phyloP scores from a whole-genome alignment of 78 protist species.

The Dictyostelium purpureum region DNA sequence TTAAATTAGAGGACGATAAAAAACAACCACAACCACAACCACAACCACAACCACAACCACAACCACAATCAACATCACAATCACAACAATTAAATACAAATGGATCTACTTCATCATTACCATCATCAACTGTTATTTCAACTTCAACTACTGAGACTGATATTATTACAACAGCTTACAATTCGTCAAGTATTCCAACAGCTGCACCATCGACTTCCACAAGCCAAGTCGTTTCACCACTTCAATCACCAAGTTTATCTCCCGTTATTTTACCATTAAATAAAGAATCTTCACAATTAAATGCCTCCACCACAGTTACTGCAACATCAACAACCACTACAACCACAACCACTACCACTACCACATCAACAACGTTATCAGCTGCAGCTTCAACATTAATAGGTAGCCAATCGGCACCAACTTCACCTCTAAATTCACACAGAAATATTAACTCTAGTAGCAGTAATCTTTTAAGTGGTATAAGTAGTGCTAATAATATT shows the following conservation, averaged over 20 bases:
- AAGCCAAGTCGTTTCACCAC: background rate
- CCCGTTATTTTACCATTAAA: background rate
- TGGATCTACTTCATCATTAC: too few species aligned
- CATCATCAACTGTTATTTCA: too few species aligned
- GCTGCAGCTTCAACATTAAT: background rate
- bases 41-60: too few species aligned
- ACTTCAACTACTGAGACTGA: background rate
- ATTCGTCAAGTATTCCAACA: slow-evolving; percentile 5
- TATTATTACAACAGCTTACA: background rate
- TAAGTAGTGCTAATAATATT: background rate
- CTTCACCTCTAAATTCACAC: slow-evolving; percentile 1
- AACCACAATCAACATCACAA: too few species aligned
- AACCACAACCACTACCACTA: background rate
- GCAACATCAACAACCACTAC: background rate
- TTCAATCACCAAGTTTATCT: slow-evolving; percentile 8
- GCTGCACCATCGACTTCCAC: background rate
- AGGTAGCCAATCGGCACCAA: slow-evolving; percentile 18
- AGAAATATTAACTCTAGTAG: background rate
- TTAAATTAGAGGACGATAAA: background rate
- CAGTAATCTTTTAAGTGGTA: background rate
- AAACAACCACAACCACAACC: too few species aligned
- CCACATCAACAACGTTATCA: background rate
- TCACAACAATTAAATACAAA: too few species aligned
- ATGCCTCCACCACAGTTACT: background rate
- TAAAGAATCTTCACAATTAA: background rate